Base-by-base conservation (phyloP, 1,139 yeast genomes). In the Geotrichum bryndzae region DNA sequence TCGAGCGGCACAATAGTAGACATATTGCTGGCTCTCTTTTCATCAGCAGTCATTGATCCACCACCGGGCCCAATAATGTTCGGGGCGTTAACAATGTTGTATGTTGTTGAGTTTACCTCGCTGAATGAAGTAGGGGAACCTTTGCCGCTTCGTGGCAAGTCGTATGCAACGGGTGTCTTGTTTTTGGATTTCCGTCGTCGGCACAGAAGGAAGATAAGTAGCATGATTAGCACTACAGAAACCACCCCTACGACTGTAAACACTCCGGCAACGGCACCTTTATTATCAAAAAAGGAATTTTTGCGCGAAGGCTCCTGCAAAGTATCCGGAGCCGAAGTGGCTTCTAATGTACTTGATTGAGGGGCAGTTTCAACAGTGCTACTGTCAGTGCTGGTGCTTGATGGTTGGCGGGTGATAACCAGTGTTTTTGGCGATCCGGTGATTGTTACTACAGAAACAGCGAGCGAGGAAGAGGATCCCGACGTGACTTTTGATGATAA, bases 201-300 rank as follows among this genome's bases (percentile, higher is more conserved):
- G 55, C 70, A 63, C 54, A 67, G 67, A 53, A 72, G 64, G 41
- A 75, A 66, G 60, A 70, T 67, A 10, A 70, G 60, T 1, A 78
- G 63, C 1, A 65, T 72, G 1, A 83, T 65, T 1, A 84, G 56
- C 0, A 79, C 83, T 0, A 80, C 69, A 0, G 74, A 82, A 2
- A 82, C 83, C 3, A 86, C 70, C 1, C 87, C 90, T 5, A 87
- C 90, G 0, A 82, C 90, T 0, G 87, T 81, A 72, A 87, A 87
- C 0, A 86, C 85, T 13, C 91, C 91, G 0, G 90, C 91, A 1
- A 87, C 90, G 67, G 84, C 85, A 0, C 88, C 90, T 61, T 78
- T 81, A 58, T 81, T 74, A 65, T 80, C 80, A 71, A 84, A 86
- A 68, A 85, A 79, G 5, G 65, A 51, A 61, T 52, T n/a, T 59